Conservation (phyloP, 768 basidiomycete species). For the Rubroboletus satanas region DNA sequence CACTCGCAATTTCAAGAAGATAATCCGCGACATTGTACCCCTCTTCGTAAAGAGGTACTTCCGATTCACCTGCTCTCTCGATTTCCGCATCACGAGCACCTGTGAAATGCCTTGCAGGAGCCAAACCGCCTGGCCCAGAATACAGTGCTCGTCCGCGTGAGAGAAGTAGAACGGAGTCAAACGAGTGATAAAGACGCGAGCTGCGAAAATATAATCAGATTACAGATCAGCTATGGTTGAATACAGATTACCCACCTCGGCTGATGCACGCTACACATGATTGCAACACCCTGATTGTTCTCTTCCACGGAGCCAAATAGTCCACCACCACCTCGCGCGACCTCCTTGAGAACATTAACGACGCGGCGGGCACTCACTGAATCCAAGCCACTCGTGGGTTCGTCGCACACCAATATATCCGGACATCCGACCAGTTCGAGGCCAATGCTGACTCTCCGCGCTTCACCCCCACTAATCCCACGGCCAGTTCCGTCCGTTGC, state of each 20-base stretch:
- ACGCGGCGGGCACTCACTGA: constrained; percentile 83
- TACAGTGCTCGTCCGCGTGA: constrained; percentile 77
- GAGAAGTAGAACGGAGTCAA: constrained; percentile 77
- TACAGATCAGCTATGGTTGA: neutral
- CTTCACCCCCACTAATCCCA: constrained; percentile 90
- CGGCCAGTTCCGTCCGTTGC: constrained; percentile 63
- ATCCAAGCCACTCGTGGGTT: constrained; percentile 81
- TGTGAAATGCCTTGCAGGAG: constrained; percentile 66
- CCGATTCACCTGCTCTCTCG: constrained; percentile 33
- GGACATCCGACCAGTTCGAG: constrained; percentile 83
- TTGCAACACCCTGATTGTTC: constrained; percentile 62
- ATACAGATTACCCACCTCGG: constrained; percentile 51
- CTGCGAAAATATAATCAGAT: constrained; percentile 30
- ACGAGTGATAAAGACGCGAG: constrained; percentile 80
- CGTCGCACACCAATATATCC: constrained; percentile 82
- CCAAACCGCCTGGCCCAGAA: constrained; percentile 69
- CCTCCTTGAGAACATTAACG: constrained; percentile 68
- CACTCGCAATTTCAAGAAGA: constrained; percentile 81
- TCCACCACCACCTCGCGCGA: constrained; percentile 50
- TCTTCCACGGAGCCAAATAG: constrained; percentile 20
- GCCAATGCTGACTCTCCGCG: constrained; percentile 86
- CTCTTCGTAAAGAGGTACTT: constrained; percentile 53
- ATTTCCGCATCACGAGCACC: constrained; percentile 24
- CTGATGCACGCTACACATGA: constrained; percentile 86
- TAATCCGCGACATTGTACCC: constrained; percentile 95